Conservation (phyloP, 1,139 yeast species). For the Blastobotrys illinoisensis region DNA sequence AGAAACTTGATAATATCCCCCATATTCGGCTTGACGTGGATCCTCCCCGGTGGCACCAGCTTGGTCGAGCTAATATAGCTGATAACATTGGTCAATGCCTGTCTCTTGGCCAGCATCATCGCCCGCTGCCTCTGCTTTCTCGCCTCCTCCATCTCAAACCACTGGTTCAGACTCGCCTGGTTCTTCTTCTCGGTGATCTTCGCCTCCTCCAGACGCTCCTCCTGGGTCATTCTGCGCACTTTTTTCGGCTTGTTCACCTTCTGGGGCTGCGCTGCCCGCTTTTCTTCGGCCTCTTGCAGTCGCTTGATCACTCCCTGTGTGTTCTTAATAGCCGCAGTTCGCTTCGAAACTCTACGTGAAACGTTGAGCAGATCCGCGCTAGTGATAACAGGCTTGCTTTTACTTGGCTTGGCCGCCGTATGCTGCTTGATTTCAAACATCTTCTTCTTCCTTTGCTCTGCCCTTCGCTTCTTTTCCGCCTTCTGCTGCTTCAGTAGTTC, state of each 20-base stretch:
- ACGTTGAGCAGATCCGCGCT: constrained; percentile 45
- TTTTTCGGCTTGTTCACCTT: constrained; percentile 21
- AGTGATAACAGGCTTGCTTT: constrained; percentile 21
- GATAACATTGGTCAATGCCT: constrained; percentile 51
- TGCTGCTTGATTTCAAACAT: constrained; percentile 22
- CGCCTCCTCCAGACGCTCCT: constrained; percentile 80
- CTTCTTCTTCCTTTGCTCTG: constrained; percentile 23
- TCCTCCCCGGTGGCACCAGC: constrained; percentile 24
- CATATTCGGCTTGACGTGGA: constrained; percentile 19
- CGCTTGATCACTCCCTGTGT: constrained; percentile 73
- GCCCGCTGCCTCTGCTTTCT: constrained; percentile 75
- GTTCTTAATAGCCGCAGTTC: constrained; percentile 73
- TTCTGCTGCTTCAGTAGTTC: constrained; percentile 27
- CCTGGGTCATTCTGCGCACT: constrained; percentile 60
- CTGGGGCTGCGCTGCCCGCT: constrained; percentile 39
- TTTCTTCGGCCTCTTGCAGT: constrained; percentile 62
- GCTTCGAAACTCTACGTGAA: constrained; percentile 69
- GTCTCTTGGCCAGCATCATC: constrained; percentile 58
- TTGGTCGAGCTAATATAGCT: constrained; percentile 41
- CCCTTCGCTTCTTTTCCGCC: constrained; percentile 23
- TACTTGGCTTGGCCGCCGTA: constrained; percentile 7
- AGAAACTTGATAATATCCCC: constrained; percentile 11
- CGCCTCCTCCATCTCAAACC: constrained; percentile 77
- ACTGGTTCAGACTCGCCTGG: constrained; percentile 62
- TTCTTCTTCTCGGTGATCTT: constrained; percentile 78